phyloP scores from a whole-genome alignment of 1,284 basidiomycete genomes.

The Austroboletus sp. region DNA sequence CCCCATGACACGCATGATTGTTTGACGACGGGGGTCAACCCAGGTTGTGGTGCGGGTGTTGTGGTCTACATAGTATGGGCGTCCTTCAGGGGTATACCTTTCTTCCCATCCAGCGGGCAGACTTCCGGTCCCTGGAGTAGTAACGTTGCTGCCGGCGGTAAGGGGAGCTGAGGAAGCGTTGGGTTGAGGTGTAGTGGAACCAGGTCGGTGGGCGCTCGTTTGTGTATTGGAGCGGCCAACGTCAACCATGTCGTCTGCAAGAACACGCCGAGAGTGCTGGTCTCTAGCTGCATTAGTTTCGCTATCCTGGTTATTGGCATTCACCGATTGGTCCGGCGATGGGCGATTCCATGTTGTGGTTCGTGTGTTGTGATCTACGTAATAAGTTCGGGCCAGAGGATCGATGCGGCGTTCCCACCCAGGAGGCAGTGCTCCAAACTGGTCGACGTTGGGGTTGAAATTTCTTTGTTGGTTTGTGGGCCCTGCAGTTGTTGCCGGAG shows the following conservation, averaged over 20 bases:
- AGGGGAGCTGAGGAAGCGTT: conserved; percentile 36
- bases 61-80: conserved; percentile 92
- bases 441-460: conserved; percentile 82
- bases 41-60: conserved; percentile 93
- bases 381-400: conserved; percentile 86
- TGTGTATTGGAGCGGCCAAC: conserved; percentile 35
- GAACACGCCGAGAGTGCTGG: conserved; percentile 68
- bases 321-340: conserved; percentile 49
- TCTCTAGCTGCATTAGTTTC: conserved; percentile 69
- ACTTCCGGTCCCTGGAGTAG: conserved; percentile 73
- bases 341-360: conserved; percentile 89
- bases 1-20: conserved; percentile 84
- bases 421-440: conserved; percentile 71
- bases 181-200: conserved; percentile 32
- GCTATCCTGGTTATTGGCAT: conserved; percentile 47
- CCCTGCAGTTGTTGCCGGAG: conserved; percentile 26
- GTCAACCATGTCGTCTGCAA: conserved; percentile 77
- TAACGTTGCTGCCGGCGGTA: conserved; percentile 50
- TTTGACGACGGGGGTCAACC: conserved; percentile 90
- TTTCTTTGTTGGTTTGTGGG: conserved; percentile 51
- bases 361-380: conserved; percentile 88
- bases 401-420: conserved; percentile 93
- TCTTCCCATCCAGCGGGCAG: conserved; percentile 94
- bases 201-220: conserved; percentile 31
- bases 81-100: conserved; percentile 87